phyloP scores from a whole-genome alignment of 352 stramenopile genomes.

The Phytophthora pinifolia region DNA sequence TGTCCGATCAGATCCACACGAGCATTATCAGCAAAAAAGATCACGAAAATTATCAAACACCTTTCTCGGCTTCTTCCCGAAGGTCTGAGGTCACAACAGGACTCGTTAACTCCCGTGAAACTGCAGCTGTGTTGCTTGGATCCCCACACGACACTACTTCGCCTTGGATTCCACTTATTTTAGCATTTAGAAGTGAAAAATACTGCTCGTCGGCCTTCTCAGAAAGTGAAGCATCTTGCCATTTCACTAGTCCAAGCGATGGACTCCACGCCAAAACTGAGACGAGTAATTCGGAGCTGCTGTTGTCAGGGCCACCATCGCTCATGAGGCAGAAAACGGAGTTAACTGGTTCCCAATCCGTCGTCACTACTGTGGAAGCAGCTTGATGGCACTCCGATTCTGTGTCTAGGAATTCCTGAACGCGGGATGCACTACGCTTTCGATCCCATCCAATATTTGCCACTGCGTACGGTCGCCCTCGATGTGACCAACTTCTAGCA shows the following conservation, averaged over 20 bases:
- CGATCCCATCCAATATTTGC: background rate
- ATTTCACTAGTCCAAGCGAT: slow-evolving; percentile 12
- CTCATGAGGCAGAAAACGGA: slow-evolving; percentile 15
- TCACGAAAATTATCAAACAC: background rate
- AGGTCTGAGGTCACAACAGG: background rate
- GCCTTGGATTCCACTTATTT: slow-evolving; percentile 8
- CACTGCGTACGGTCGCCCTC: slow-evolving; percentile 5
- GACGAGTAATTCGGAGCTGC: slow-evolving; percentile 5
- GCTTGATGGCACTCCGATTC: slow-evolving; percentile 5
- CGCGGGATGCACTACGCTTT: background rate
- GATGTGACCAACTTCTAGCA: slow-evolving; percentile 18
- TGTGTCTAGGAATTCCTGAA: slow-evolving; percentile 14
- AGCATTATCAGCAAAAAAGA: background rate
- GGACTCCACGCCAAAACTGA: slow-evolving; percentile 12
- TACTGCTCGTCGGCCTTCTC: slow-evolving; percentile 4
- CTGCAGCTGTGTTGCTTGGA: background rate
- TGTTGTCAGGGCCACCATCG: background rate
- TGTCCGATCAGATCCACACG: background rate
- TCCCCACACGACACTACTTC: slow-evolving; percentile 18
- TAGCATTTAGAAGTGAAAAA: slow-evolving; percentile 21
- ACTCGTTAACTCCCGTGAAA: slow-evolving; percentile 7
- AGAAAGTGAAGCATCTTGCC: background rate
- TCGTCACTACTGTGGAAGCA: background rate
- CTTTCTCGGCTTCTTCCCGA: slow-evolving; percentile 1
- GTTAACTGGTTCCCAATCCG: slow-evolving; percentile 21